Evolutionary conservation across 1,284 basidiomycete species (phyloP).

Genomic region (Ceratobasidium theobromae): DNA sequence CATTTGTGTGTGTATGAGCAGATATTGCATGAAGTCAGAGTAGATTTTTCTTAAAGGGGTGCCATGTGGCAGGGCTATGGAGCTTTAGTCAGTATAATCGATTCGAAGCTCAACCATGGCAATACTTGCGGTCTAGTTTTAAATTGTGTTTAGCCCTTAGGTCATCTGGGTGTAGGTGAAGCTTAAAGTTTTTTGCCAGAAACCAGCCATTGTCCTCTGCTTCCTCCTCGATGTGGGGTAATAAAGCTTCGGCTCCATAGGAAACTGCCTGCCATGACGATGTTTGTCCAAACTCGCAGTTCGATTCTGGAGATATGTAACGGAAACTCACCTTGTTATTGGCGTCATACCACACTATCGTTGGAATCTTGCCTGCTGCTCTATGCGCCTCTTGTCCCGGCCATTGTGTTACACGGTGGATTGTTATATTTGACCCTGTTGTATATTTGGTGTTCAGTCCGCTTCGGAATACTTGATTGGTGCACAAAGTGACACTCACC

Average conservation of each 20-base stretch:
- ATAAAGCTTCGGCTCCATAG: conserved; percentile 28
- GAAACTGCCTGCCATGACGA: not conserved
- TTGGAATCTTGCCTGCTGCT: conserved; percentile 29
- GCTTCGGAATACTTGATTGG: too few relatives aligned
- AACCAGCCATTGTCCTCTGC: conserved; percentile 7
- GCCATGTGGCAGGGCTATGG: too few relatives aligned
- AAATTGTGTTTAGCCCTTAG: not conserved
- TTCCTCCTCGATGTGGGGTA: not conserved
- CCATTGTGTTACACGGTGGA: conserved; percentile 13
- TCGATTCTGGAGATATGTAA: not conserved
- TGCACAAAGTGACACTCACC: conserved; percentile 1
- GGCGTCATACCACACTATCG: conserved; percentile 28
- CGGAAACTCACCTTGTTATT: conserved; percentile 6
- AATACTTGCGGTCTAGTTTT: not conserved
- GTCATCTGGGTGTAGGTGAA: conserved; percentile 30
- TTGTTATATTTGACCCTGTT: not conserved
- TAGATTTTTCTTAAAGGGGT: conserved; percentile 34
- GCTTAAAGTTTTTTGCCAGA: conserved; percentile 27
- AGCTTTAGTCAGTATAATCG: too few relatives aligned
- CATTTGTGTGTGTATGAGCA: conserved; percentile 21
- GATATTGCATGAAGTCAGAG: conserved; percentile 32
- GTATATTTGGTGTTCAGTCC: too few relatives aligned
- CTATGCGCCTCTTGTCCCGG: conserved; percentile 8
- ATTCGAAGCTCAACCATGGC: too few relatives aligned
- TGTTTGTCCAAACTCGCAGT: not conserved